Conservation (phyloP, 306 rosid species). For the Dryas alaskensis region DNA sequence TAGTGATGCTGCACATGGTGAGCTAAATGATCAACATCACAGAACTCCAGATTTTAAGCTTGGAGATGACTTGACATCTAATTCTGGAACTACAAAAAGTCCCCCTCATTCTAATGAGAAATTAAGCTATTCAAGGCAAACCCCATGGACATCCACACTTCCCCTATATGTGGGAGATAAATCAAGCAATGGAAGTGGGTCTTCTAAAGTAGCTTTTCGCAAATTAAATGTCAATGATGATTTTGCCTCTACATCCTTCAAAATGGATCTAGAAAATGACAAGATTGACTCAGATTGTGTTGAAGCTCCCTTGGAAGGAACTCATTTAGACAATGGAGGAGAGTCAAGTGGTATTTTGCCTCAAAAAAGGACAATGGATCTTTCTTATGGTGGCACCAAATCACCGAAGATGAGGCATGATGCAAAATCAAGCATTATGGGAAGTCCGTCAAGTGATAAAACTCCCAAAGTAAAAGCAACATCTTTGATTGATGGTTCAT, state of each 20-base stretch:
- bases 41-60: slow-evolving; percentile 34
- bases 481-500: slow-evolving; percentile 30
- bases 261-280: slow-evolving; percentile 29
- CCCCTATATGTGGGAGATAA: slow-evolving; percentile 40
- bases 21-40: slow-evolving; percentile 24
- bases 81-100: slow-evolving; percentile 42
- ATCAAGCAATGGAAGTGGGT: slow-evolving; percentile 31
- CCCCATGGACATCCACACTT: slow-evolving; percentile 39
- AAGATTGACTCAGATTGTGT: slow-evolving; percentile 33
- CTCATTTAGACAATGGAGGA: slow-evolving; percentile 29
- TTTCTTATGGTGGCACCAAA: slow-evolving; percentile 40
- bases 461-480: slow-evolving; percentile 27
- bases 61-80: slow-evolving; percentile 21
- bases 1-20: slow-evolving; percentile 20
- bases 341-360: slow-evolving; percentile 42
- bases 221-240: slow-evolving; percentile 31
- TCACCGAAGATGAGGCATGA: slow-evolving; percentile 34
- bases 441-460: slow-evolving; percentile 33
- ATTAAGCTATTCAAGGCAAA: slow-evolving; percentile 40
- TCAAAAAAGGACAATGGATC: slow-evolving; percentile 40
- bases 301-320: slow-evolving; percentile 33
- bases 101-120: slow-evolving; percentile 37
- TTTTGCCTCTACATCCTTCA: slow-evolving; percentile 30
- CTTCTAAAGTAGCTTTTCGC: slow-evolving; percentile 27
- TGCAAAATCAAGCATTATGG: slow-evolving; percentile 33